Base-by-base conservation (phyloP, 139 green algal genomes). In the Zygnema cylindricum region DNA sequence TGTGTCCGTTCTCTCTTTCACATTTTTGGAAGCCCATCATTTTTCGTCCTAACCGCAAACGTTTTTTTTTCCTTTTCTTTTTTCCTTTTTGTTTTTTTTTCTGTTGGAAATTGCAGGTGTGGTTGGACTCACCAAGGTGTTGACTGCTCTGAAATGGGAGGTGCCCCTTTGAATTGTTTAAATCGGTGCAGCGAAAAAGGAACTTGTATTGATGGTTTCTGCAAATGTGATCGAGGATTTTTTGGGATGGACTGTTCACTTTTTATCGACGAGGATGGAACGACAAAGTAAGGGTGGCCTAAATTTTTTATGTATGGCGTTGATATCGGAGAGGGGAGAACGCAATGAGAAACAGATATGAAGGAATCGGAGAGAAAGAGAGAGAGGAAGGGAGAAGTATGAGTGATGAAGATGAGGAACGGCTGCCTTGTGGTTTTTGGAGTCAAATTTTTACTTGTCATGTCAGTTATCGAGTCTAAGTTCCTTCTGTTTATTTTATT, bases 221-320 rank as follows among this genome's bases (percentile, higher is more conserved):
- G 86, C 78, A 33, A 84, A 40, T 91, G 86, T 81, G 33, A 84
- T n/a, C 32, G 42, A 1, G 81, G 81, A 38, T 57, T 35, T 49
- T 91, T 87, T 73, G 86, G 77, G n/a, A 89, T 89, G 1, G 86
- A 91, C 38, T 91, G 86, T 77, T 88, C 82, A 21, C 82, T 88
- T 75, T 88, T 55, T 41, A 49, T 86, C 71, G 54, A 54, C 41
- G 38, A 69, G 38, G 39, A 86, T 3, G n/a, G 76, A 30, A 23
- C 32, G 2, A 42, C 33, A 2, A 2, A 54, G 76, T 84, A 55
- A 84, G 76, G 7, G 7, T 63, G 49, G 49, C 16, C 16, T 63
- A 16, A 63, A 63, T 63, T 7, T 25, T 16, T 16, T 63, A 63
- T 63, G 49, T n/a, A n/a, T n/a, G n/a, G n/a, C n/a, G n/a, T n/a